Percentiles rank a stretch among this genome's conserved stretches.
These are phyloP conservation scores for Hanseniaspora uvarum DNA, from an alignment of 1,139 yeast genomes.

Conservation along the genomic window DNA sequence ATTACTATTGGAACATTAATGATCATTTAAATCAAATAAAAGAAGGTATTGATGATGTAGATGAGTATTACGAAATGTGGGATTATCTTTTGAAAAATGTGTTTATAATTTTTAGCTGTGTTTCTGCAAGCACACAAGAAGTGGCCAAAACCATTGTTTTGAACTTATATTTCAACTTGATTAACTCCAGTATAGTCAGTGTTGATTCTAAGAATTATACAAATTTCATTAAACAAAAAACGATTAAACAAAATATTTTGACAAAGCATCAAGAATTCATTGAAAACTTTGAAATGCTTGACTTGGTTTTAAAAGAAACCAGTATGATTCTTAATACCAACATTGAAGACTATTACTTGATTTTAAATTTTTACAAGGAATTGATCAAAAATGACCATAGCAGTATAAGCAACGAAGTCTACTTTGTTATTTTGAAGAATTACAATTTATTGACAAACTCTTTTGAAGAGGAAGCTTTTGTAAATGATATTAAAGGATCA, in stretches of 20 bases:
- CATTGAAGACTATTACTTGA: background rate
- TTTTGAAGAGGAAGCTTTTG: background rate
- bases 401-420: background rate
- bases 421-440: background rate
- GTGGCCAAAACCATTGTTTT: conserved; percentile 46
- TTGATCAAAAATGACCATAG: background rate
- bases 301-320: conserved; percentile 7
- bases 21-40: conserved; percentile 2
- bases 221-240: background rate
- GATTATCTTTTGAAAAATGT: conserved; percentile 17
- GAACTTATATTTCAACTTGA: conserved; percentile 68
- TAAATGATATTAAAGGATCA: background rate
- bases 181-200: conserved; percentile 20
- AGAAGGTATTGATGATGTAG: background rate
- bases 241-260: background rate
- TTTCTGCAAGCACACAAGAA: conserved; percentile 30
- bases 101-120: conserved; percentile 19
- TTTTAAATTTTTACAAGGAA: background rate
- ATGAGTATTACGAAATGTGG: conserved; percentile 17
- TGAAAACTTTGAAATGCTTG: background rate
- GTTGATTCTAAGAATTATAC: conserved; percentile 1
- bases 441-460: background rate
- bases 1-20: conserved; percentile 19
- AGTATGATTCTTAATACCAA: background rate
- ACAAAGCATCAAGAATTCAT: background rate